Percentiles rank a stretch among this genome's conserved stretches.
These are phyloP conservation scores for Simplicillium aogashimaense DNA, from an alignment of 2,329 filamentous ascomycete genomes.

Conservation along the genomic window DNA sequence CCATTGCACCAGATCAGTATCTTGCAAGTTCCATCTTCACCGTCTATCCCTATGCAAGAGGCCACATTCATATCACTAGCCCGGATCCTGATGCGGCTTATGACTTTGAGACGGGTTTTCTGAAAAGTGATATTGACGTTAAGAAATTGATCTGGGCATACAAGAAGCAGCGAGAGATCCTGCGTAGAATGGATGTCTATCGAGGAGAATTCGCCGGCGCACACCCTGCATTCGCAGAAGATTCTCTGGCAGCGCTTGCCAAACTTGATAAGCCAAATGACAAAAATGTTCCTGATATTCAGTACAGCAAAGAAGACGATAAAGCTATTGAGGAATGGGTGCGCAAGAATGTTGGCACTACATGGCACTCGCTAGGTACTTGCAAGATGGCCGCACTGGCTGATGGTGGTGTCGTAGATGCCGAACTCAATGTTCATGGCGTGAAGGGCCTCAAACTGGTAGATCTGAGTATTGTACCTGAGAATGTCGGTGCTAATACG, in stretches of 20 bases:
- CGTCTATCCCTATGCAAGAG: conserved; percentile 50
- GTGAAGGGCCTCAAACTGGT: too few relatives aligned
- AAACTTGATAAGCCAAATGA: conserved; percentile 13
- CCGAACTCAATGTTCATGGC: conserved; percentile 13
- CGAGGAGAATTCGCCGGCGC: conserved; percentile 28
- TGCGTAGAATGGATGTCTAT: conserved; percentile 43
- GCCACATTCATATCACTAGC: conserved; percentile 48
- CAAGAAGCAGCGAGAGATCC: conserved; percentile 52
- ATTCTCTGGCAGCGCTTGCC: conserved; percentile 25
- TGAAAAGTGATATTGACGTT: conserved; percentile 36
- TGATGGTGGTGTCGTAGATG: conserved; percentile 27
- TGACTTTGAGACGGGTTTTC: conserved; percentile 46
- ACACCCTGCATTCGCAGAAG: conserved; percentile 31
- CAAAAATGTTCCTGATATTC: conserved; percentile 23
- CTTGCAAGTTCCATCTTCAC: conserved; percentile 39
- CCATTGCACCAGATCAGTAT: conserved; percentile 34
- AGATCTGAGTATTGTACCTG: too few relatives aligned
- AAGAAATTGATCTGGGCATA: conserved; percentile 52
- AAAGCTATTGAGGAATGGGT: conserved; percentile 32
- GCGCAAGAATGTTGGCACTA: conserved; percentile 24
- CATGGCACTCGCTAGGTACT: conserved; percentile 32
- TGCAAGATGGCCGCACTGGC: conserved; percentile 29
- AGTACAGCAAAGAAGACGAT: conserved; percentile 38
- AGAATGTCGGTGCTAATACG: too few relatives aligned
- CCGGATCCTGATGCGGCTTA: conserved; percentile 12